Evolutionary conservation across 2,329 filamentous ascomycete genomes (phyloP).

Genomic region (Monosporascus sp.): DNA sequence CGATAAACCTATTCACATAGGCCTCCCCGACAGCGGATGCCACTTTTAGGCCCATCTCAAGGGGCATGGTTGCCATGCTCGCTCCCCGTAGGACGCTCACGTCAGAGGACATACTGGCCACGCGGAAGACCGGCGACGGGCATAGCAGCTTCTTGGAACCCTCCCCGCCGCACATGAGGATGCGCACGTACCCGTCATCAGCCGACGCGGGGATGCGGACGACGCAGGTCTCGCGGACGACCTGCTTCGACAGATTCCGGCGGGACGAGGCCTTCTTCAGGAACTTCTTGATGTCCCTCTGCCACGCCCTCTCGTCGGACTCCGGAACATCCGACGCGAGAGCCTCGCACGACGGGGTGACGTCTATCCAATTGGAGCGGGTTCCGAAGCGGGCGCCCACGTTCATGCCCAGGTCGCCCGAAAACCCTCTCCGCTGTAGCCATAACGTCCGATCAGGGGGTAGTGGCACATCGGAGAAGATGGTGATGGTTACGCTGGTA

Average conservation of each 20-base stretch:
- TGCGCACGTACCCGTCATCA: constrained; percentile 62
- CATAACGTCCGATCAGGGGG: constrained; percentile 56
- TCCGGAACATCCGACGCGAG: constrained; percentile 43
- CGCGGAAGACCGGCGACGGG: constrained; percentile 61
- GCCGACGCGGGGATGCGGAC: constrained; percentile 59
- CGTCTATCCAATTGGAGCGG: constrained; percentile 59
- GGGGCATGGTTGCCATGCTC: constrained; percentile 57
- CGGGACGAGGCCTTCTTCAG: constrained; percentile 47
- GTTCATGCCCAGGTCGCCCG: constrained; percentile 63
- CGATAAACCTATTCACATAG: constrained; percentile 38
- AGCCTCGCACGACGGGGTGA: constrained; percentile 53
- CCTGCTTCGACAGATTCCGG: constrained; percentile 41
- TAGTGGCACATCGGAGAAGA: constrained; percentile 55
- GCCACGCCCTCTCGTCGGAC: constrained; percentile 59
- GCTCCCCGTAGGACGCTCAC: constrained; percentile 59
- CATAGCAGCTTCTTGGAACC: constrained; percentile 48
- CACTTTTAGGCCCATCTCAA: constrained; percentile 59
- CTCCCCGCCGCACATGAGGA: constrained; percentile 54
- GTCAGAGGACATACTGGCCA: constrained; percentile 61
- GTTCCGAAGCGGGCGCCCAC: constrained; percentile 58
- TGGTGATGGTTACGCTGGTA: constrained; percentile 59
- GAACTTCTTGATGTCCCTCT: constrained; percentile 63
- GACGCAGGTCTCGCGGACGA: constrained; percentile 57
- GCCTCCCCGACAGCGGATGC: constrained; percentile 44
- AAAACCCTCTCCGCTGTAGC: constrained; percentile 64